phyloP scores from a whole-genome alignment of 805 yeast species.

The Tetrapisispora pingtungensis region DNA sequence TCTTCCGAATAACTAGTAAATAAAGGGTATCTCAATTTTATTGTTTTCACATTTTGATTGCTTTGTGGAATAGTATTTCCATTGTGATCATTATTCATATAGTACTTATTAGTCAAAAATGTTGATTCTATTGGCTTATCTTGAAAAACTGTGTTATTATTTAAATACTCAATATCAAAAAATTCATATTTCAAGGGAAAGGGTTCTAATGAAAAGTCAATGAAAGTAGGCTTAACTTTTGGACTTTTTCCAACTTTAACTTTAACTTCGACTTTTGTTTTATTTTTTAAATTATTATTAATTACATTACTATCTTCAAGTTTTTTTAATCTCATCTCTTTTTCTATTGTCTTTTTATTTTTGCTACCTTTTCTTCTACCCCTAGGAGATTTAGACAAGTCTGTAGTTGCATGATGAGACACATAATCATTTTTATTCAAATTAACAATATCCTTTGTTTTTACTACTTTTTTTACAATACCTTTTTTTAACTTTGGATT shows the following conservation, averaged over 20 bases:
- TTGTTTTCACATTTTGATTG: neutral
- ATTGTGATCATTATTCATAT: slow-evolving; percentile 1
- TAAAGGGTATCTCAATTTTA: slow-evolving; percentile 15
- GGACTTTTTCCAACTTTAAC: neutral
- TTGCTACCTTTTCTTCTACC: neutral
- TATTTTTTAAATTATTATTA: neutral
- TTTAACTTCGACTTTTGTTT: neutral
- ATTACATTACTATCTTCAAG: neutral
- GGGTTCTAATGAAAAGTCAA: slow-evolving; percentile 6
- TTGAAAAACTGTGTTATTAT: neutral
- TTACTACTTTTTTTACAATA: neutral
- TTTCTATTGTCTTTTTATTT: neutral
- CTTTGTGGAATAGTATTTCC: neutral
- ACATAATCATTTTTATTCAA: neutral
- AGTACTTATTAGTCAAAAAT: slow-evolving; percentile 7
- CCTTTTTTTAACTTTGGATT: neutral
- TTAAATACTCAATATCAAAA: slow-evolving; percentile 13
- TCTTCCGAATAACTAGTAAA: slow-evolving; percentile 19
- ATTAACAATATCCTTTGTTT: neutral
- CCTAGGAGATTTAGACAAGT: neutral
- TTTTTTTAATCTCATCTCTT: neutral
- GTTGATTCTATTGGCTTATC: slow-evolving; percentile 10
- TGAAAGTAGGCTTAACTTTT: neutral
- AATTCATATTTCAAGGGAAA: slow-evolving; percentile 9
- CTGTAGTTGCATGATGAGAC: neutral